Evolutionary conservation across 139 green algal genomes (phyloP), one percentile per base, ranked within the genome.

Genomic region (Chlorella sp.): DNA sequence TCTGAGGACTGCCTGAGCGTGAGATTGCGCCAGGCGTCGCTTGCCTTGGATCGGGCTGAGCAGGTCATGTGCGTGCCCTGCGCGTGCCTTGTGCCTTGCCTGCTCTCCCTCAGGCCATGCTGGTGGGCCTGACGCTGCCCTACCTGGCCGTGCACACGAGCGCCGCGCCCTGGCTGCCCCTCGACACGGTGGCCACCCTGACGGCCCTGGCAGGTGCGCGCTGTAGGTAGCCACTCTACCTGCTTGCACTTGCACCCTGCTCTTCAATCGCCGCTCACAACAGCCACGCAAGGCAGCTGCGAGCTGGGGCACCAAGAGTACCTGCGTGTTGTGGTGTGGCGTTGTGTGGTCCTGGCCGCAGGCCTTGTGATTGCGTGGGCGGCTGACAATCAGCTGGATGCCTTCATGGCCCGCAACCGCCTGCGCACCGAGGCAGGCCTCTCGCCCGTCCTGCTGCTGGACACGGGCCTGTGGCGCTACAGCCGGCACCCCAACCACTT

Each of bases 401-500:
- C n/a, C 1, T 72, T 72, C 59, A 77, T 81, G 72, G 24, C 68
- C 62, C 59, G 32, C 2, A 83, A 79, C 30, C 26, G 66, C 68
- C 62, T 35, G 67, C 77, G 77, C 2, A 33, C 22, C 22, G 2
- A 1, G 10, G 36, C 42, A 30, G 73, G 73, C 26, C 35, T 29
- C 3, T 23, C 34, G 32, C 64, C 32, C 6, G 1, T 74, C 23
- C 70, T 69, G 23, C 31, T 83, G 42, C 70, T 77, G 23, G 29
- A 77, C 49, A 71, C 79, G 80, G 91, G 91, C 2, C 71, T 96
- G 73, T 96, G 90, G 90, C 65, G 36, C 29, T 88, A 84, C 77
- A 87, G 73, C 6, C 85, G 91, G 4, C 91, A 96, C 70, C 91
- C 91, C 5, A 96, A 96, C 76, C 93, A 94, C 76, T 93, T 95